Evolutionary conservation across 225 moss, liverwort and hornwort species (phyloP), one percentile per base, ranked within the genome.

Genomic region (Sphagnum contortum): DNA sequence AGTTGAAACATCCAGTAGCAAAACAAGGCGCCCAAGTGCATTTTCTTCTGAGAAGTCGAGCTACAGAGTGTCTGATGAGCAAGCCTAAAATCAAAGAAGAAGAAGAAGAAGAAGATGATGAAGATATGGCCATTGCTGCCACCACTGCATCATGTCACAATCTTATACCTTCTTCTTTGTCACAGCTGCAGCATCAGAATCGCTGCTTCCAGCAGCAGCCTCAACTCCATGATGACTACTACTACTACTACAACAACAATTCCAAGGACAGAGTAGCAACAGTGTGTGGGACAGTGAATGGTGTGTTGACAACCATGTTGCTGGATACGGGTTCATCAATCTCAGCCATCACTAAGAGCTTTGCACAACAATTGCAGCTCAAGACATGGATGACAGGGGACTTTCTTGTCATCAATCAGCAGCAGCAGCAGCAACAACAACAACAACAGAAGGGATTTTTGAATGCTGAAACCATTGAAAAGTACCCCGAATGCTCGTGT

Each of bases 331-430:
- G 69, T 44, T 75, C 69, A 44, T 75, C 69, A 11, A 66, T 72
- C 66, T 72, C 66, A 14, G 48, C 75, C 9, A 69, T 79, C 12
- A 72, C 66, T 44, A 46, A 79, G 66, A 55, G 45, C 58, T 72
- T 75, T 72, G 71, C 50, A 54, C 57, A 66, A 52, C 57, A 72
- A 10, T 60, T 75, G 54, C 71, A 69, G 65, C 72, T 79, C 62
- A 58, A 79, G 65, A 79, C 69, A 50, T 79, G 71, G 72, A 14
- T 66, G 5, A 79, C 69, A 50, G 62, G 46, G 9, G 64, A 75
- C n/a, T 75, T 47, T 4, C 59, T 75, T n/a, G 69, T 79, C 29
- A 63, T 66, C 59, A 72, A 69, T 5, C 29, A 29, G 29, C 29
- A 29, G 29, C 29, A 29, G 29, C 29, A 29, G 29, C 29, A 29